These are phyloP conservation scores for Chrysopogon serrulatus DNA, from an alignment of 176 grass and related monocot genomes.

Conservation along the genomic window DNA sequence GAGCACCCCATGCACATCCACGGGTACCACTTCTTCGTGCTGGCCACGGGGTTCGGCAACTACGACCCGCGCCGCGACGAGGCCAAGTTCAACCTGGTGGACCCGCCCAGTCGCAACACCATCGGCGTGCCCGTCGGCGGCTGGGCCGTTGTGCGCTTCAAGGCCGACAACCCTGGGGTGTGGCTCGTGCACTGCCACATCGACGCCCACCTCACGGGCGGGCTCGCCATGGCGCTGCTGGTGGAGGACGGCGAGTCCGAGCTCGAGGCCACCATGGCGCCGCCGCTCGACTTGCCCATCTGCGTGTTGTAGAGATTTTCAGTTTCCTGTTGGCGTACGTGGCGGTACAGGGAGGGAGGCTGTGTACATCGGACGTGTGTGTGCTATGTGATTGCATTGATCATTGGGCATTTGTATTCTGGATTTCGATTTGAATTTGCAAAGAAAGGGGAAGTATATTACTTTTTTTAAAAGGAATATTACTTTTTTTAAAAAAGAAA, in stretches of 20 bases:
- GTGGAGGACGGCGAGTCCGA: conserved; percentile 74
- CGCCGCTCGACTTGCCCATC: conserved; percentile 65
- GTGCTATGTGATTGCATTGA: conserved; percentile 7
- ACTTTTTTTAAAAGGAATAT: no score
- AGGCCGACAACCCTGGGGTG: conserved; percentile 81
- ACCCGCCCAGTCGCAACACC: conserved; percentile 83
- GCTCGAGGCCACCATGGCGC: conserved; percentile 50
- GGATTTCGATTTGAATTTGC: conserved; percentile 34
- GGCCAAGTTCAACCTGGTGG: conserved; percentile 76
- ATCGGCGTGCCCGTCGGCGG: conserved; percentile 86
- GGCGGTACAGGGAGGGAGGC: conserved; percentile 14
- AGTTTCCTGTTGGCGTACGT: background rate
- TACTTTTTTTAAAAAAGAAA: no score
- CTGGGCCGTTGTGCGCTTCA: conserved; percentile 84
- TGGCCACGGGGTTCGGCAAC: conserved; percentile 81
- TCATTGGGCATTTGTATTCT: conserved; percentile 26
- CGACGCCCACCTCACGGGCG: conserved; percentile 61
- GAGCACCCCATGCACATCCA: conserved; percentile 98
- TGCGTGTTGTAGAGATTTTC: conserved; percentile 25
- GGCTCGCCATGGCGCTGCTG: conserved; percentile 77
- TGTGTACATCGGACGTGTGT: conserved; percentile 2
- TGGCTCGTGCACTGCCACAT: conserved; percentile 97
- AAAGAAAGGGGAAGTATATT: background rate
- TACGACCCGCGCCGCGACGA: conserved; percentile 54
- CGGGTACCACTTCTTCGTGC: conserved; percentile 89